These are phyloP conservation scores for Diaporthe australafricana DNA, from an alignment of 2,329 filamentous ascomycete species.

Conservation along the genomic window DNA sequence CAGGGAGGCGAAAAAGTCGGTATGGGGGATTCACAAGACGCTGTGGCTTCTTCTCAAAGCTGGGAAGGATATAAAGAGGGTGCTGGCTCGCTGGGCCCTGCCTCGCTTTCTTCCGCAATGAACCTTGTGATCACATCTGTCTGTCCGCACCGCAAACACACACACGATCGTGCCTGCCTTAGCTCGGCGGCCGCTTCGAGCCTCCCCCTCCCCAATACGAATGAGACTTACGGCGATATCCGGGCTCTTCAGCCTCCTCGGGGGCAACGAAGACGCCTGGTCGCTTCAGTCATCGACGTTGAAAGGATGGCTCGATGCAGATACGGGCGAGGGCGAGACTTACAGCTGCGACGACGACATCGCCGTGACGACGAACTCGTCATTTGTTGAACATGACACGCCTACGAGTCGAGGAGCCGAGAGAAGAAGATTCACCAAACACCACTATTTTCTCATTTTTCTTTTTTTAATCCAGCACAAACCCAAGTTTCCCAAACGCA, in stretches of 20 bases:
- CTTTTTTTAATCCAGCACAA: neutral
- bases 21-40: neutral
- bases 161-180: neutral
- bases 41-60: neutral
- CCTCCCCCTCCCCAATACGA: neutral
- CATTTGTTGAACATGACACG: neutral
- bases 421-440: neutral
- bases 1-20: neutral
- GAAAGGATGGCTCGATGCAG: neutral
- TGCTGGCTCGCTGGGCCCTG: neutral
- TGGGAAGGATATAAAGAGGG: constrained; percentile 4
- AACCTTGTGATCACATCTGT: too few species aligned
- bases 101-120: too few species aligned
- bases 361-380: too few species aligned
- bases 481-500: neutral
- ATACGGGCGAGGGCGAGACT: too few species aligned
- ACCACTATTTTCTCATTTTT: neutral
- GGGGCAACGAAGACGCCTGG: neutral
- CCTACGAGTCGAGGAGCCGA: too few species aligned
- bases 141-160: too few species aligned
- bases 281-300: neutral
- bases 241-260: too few species aligned
- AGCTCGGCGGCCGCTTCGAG: neutral
- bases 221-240: too few species aligned
- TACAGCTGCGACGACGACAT: neutral